Conservation (phyloP, 2,329 filamentous ascomycete species). For the Cryphonectria naterciae region DNA sequence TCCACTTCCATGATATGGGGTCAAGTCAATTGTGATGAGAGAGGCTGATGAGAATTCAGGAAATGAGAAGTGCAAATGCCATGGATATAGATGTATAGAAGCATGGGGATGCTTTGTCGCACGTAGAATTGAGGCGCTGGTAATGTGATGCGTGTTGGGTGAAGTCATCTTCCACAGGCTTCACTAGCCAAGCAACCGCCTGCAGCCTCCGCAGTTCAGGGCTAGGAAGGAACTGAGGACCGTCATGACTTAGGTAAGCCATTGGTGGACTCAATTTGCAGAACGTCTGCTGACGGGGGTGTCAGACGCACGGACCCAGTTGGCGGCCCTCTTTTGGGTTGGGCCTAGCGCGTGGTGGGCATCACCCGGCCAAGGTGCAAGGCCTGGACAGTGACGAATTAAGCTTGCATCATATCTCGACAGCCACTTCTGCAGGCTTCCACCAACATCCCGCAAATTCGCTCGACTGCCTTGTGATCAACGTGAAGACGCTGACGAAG, state of each 20-base stretch:
- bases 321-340: slow-evolving; percentile 9
- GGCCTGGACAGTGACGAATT: slow-evolving; percentile 24
- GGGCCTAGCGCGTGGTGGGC: slow-evolving; percentile 11
- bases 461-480: slow-evolving; percentile 22
- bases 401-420: slow-evolving; percentile 30
- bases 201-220: background rate
- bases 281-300: background rate
- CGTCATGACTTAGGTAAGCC: slow-evolving; percentile 3
- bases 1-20: slow-evolving; percentile 17
- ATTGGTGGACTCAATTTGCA: background rate
- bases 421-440: slow-evolving; percentile 25
- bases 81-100: background rate
- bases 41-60: no score
- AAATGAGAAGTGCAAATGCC: background rate
- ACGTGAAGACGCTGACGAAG: slow-evolving; percentile 21
- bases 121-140: background rate
- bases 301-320: slow-evolving; percentile 13
- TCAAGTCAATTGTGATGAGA: background rate
- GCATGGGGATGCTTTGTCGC: background rate
- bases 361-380: slow-evolving; percentile 18
- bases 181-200: background rate
- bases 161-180: background rate
- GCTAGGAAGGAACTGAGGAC: no score
- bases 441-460: slow-evolving; percentile 8
- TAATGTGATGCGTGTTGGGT: background rate